Evolutionary conservation across 768 basidiomycete species (phyloP).

Genomic region (Arthromyces matolae): DNA sequence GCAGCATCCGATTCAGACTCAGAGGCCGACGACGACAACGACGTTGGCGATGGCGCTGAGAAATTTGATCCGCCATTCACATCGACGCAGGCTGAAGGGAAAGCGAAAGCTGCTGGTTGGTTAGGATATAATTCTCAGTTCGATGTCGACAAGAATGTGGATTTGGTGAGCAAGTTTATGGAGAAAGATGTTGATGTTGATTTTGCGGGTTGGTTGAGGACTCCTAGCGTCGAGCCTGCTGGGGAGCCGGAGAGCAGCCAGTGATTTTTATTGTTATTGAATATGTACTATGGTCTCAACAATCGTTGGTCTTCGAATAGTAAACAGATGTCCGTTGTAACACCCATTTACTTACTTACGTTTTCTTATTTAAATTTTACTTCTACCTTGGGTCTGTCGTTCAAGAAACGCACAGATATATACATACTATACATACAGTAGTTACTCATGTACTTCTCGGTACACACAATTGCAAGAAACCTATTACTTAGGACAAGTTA

Average conservation of each 20-base stretch:
- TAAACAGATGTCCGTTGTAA: too few relatives aligned
- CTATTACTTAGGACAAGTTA: too few relatives aligned
- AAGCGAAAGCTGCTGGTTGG: conserved; percentile 23
- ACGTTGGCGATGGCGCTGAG: conserved; percentile 6
- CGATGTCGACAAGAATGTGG: conserved; percentile 52
- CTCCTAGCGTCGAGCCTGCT: conserved; percentile 27
- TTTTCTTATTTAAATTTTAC: too few relatives aligned
- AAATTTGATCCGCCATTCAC: conserved; percentile 29
- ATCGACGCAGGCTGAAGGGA: conserved; percentile 28
- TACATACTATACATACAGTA: too few relatives aligned
- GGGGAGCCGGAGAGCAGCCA: conserved; percentile 22
- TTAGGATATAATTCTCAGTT: conserved; percentile 56
- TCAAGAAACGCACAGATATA: too few relatives aligned
- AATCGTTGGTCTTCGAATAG: too few relatives aligned
- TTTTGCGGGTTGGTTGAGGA: conserved; percentile 49
- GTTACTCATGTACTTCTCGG: too few relatives aligned
- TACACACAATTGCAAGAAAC: too few relatives aligned
- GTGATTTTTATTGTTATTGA: conserved; percentile 5
- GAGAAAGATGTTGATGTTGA: conserved; percentile 61
- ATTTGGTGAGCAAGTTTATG: conserved; percentile 49
- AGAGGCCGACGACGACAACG: conserved; percentile 15
- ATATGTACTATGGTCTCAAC: too few relatives aligned
- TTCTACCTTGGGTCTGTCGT: too few relatives aligned
- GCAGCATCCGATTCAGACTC: conserved; percentile 29
- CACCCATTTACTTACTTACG: too few relatives aligned